A percentile compares a stretch with the other conserved stretches of the same genome.
Conservation (phyloP, 331 rosid genomes). For the Prunus yedoensis region DNA sequence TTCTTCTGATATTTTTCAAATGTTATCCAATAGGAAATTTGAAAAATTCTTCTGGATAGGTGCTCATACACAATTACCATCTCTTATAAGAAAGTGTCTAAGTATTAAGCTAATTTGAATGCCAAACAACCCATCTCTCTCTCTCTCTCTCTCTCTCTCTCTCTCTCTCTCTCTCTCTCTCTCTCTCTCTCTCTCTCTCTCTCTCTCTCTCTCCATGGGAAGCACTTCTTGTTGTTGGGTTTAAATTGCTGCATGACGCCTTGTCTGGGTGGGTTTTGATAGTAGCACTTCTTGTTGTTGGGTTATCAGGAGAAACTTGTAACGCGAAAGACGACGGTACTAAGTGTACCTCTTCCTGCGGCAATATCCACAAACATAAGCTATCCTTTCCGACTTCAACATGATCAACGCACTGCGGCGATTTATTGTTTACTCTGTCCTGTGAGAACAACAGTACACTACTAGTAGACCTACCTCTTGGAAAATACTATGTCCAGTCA, state of each 20-base stretch:
- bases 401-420: neutral
- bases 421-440: neutral
- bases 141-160: too few relatives aligned
- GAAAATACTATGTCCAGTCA: constrained; percentile 1
- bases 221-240: neutral
- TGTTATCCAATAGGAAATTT: too few relatives aligned
- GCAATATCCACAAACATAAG: constrained; percentile 14
- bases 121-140: too few relatives aligned
- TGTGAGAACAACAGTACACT: constrained; percentile 12
- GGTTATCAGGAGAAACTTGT: neutral
- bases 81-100: too few relatives aligned
- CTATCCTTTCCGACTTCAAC: constrained; percentile 13
- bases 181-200: too few relatives aligned
- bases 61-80: too few relatives aligned
- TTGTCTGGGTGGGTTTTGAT: neutral
- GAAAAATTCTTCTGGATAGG: too few relatives aligned
- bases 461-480: neutral
- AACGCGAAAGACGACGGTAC: neutral
- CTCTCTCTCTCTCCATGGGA: neutral
- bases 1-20: too few relatives aligned
- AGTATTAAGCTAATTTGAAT: too few relatives aligned
- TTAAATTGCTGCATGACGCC: too few relatives aligned
- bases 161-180: too few relatives aligned
- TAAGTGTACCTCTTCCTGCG: constrained; percentile 8
- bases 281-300: neutral